phyloP scores from a whole-genome alignment of 2,329 filamentous ascomycete species.

The Sporothrix brasiliensis region DNA sequence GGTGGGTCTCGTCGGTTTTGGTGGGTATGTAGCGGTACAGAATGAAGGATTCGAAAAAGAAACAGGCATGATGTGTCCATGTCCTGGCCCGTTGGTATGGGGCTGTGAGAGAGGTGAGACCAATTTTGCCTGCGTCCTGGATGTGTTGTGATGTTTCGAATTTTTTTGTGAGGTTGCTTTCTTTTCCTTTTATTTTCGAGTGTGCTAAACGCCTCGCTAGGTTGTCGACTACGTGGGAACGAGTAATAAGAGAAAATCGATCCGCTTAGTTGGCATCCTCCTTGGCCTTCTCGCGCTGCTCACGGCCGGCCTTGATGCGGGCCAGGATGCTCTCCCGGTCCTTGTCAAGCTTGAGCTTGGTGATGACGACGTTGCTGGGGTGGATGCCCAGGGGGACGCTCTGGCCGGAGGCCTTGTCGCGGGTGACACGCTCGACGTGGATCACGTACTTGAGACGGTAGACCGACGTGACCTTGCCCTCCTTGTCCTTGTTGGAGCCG shows the following conservation, averaged over 20 bases:
- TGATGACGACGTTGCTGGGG: conserved; percentile 96
- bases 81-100: neutral
- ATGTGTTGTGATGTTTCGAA: conserved; percentile 22
- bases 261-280: conserved; percentile 55
- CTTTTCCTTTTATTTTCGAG: conserved; percentile 16
- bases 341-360: conserved; percentile 98
- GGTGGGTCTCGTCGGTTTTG: conserved; percentile 9
- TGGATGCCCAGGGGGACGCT: conserved; percentile 91
- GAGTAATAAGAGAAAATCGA: neutral
- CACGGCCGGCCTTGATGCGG: conserved; percentile 79
- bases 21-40: conserved; percentile 28
- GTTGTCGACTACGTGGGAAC: conserved; percentile 4
- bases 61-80: neutral
- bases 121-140: neutral
- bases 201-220: neutral
- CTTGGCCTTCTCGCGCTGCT: conserved; percentile 73
- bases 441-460: conserved; percentile 98
- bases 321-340: conserved; percentile 87
- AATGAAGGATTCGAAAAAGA: conserved; percentile 24
- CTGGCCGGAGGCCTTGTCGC: conserved; percentile 97
- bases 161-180: neutral
- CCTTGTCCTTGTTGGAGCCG: conserved; percentile 93
- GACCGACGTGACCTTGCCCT: conserved; percentile 97
- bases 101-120: neutral
- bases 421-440: conserved; percentile 94